A percentile compares a stretch with the other conserved stretches of the same genome.
Evolutionary conservation across 441 rosid genomes (phyloP).

Genomic region (Omphalea diandra): DNA sequence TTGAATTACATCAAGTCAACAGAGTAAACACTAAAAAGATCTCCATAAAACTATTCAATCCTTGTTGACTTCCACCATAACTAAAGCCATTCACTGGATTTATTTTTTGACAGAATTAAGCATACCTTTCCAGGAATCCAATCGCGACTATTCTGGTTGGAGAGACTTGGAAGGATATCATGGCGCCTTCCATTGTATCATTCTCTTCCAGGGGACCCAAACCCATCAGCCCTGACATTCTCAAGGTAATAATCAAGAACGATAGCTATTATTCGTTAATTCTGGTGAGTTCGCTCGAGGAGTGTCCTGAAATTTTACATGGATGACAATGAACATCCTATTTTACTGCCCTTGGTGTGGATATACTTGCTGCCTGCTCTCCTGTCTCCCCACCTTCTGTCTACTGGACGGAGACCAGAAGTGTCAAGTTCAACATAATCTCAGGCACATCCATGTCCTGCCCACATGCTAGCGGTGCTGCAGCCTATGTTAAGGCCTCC

Average conservation of each 20-base stretch:
- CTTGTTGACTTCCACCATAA: not conserved
- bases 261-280: not conserved
- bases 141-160: constrained; percentile 62
- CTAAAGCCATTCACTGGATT: not conserved
- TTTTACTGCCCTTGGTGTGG: constrained; percentile 81
- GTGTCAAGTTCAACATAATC: constrained; percentile 47
- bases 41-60: not conserved
- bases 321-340: constrained; percentile 51
- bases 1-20: constrained; percentile 62
- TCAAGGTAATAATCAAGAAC: constrained; percentile 47
- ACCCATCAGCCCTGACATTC: constrained; percentile 50
- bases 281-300: not conserved
- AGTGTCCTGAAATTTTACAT: not conserved
- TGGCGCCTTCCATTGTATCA: constrained; percentile 61
- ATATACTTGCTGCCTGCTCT: constrained; percentile 82
- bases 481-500: constrained; percentile 58
- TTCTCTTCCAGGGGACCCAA: constrained; percentile 88
- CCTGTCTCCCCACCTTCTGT: constrained; percentile 26
- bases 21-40: constrained; percentile 41
- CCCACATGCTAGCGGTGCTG: constrained; percentile 74
- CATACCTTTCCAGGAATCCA: constrained; percentile 48
- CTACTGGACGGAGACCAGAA: constrained; percentile 35
- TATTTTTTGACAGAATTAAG: not conserved
- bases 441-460: constrained; percentile 94
- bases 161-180: constrained; percentile 40